These are phyloP conservation scores for Ceratocystis cubensis DNA, from an alignment of 2,329 filamentous ascomycete genomes.

Conservation along the genomic window DNA sequence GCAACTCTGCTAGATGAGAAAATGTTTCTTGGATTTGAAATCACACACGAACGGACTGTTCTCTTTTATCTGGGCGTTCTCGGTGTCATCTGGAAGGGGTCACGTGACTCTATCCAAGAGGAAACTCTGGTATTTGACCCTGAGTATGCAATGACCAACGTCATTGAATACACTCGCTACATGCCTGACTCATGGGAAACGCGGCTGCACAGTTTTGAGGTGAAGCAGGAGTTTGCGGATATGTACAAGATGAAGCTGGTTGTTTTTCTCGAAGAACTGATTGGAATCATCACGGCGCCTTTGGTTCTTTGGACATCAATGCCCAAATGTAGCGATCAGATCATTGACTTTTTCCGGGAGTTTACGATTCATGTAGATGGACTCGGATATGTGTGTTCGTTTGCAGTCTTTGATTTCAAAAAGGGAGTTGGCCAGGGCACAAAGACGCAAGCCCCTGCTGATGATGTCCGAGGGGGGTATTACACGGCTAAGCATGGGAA, in stretches of 20 bases:
- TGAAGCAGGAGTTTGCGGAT: constrained; percentile 77
- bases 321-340: constrained; percentile 76
- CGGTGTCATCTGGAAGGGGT: constrained; percentile 69
- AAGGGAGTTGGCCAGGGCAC: constrained; percentile 48
- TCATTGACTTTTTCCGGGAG: constrained; percentile 96
- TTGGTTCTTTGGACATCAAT: constrained; percentile 78
- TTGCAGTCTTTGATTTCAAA: constrained; percentile 94
- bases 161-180: constrained; percentile 88
- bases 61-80: constrained; percentile 83
- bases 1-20: constrained; percentile 83
- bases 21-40: constrained; percentile 79
- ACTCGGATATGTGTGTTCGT: constrained; percentile 89
- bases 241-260: constrained; percentile 87
- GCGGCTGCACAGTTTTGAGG: constrained; percentile 84
- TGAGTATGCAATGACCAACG: constrained; percentile 73
- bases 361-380: constrained; percentile 96
- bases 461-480: constrained; percentile 79
- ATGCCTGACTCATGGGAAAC: constrained; percentile 79
- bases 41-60: constrained; percentile 75
- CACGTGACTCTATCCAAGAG: constrained; percentile 71
- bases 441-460: constrained; percentile 22
- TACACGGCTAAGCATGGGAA: constrained; percentile 93
- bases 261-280: constrained; percentile 82
- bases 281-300: constrained; percentile 86
- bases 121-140: constrained; percentile 86